Percentiles rank a stretch among this genome's conserved stretches.
phyloP scores from a whole-genome alignment of 2,329 filamentous ascomycete species.

The Helotiales sp. region DNA sequence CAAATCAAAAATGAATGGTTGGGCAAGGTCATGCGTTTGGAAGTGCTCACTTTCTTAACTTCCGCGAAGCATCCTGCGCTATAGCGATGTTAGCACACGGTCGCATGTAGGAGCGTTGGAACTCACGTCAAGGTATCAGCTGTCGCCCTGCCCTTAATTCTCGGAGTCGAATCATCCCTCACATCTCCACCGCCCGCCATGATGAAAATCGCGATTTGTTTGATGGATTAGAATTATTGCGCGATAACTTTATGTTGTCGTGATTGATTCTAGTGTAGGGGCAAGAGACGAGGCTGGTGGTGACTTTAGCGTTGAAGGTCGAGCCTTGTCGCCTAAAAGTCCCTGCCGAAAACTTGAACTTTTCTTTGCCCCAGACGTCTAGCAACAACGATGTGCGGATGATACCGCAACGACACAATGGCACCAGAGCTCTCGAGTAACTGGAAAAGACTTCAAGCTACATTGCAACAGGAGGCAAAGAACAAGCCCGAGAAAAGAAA shows the following conservation, averaged over 20 bases:
- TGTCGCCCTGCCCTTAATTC: slow-evolving; percentile 79
- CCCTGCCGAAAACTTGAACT: slow-evolving; percentile 36
- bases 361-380: slow-evolving; percentile 33
- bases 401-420: slow-evolving; percentile 27
- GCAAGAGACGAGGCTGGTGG: slow-evolving; percentile 23
- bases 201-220: slow-evolving; percentile 38
- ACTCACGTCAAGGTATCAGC: slow-evolving; percentile 77
- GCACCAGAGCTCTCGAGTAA: slow-evolving; percentile 59
- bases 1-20: background rate
- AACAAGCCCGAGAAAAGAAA: slow-evolving; percentile 34
- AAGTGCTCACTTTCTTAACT: slow-evolving; percentile 35
- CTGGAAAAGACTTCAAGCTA: slow-evolving; percentile 76
- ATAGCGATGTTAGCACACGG: slow-evolving; percentile 17
- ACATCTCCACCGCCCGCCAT: slow-evolving; percentile 53
- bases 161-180: slow-evolving; percentile 57
- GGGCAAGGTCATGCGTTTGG: background rate
- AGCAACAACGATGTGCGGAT: slow-evolving; percentile 9
- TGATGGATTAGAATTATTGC: slow-evolving; percentile 26
- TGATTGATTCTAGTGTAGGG: slow-evolving; percentile 20
- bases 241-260: slow-evolving; percentile 10
- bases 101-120: slow-evolving; percentile 16
- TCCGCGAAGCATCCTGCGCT: slow-evolving; percentile 38
- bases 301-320: slow-evolving; percentile 3
- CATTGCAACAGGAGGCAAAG: slow-evolving; percentile 46
- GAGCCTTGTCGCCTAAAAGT: slow-evolving; percentile 1